Base-by-base conservation (phyloP, 2,329 filamentous ascomycete genomes). In the Aquanectria penicillioides region DNA sequence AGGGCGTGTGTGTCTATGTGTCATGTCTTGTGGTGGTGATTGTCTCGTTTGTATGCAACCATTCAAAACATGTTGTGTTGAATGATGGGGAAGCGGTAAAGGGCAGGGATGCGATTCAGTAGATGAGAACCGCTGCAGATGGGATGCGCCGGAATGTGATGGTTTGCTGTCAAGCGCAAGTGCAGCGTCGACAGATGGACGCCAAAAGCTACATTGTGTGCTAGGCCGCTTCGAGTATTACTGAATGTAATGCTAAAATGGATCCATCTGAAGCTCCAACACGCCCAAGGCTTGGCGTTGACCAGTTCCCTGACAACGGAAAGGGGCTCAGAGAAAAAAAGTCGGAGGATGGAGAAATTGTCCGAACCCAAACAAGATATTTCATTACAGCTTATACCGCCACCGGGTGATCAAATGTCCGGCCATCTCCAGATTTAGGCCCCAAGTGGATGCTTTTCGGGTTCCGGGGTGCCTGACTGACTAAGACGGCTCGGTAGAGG, bases 31-130 rank as follows among this genome's bases (percentile, higher is more conserved):
- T 46, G 6, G n/a, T n/a, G n/a, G n/a, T n/a, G n/a, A n/a, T n/a
- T 34, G 20, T 25, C 26, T 34, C 17, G 43, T 34, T 22, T 29
- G 46, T 22, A 15, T 48, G 36, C 18, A 17, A 26, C 11, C 3
- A n/a, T 28, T n/a, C 6, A 47, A 37, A 3, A 25, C 18, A 37
- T 50, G 9, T 40, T 40, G 33, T 50, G 53, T 57, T 57, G 53
- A 57, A 57, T 44, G 53, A 57, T 57, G 53, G 46, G 53, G 53
- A 50, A 23, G 46, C 41, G 25, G 47, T 38, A 37, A 46, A 20
- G 28, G 22, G 41, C 52, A 55, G 52, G 52, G 51, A 37, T 52
- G 26, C 5, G 12, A 15, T 47, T 22, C 17, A 23, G 2, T 31
- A 20, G 26, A 13, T 31, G 28, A 31, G 28, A 10, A 44, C n/a